These are phyloP conservation scores for Ceratocystis cubensis DNA, from an alignment of 2,329 filamentous ascomycete species.

Conservation along the genomic window DNA sequence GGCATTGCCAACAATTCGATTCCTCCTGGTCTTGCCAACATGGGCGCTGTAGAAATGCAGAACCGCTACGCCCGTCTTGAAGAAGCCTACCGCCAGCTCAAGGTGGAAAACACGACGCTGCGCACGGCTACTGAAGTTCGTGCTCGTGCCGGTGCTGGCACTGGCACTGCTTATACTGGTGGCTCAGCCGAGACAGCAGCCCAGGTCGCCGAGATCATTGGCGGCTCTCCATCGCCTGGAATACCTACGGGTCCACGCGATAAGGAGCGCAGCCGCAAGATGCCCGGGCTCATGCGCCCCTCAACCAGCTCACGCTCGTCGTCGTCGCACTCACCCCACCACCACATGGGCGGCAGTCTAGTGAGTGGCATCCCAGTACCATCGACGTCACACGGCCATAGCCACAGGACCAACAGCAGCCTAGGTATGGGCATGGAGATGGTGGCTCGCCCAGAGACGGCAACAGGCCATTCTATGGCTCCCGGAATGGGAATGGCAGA, in stretches of 20 bases:
- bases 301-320: slow-evolving; percentile 27
- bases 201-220: slow-evolving; percentile 21
- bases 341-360: slow-evolving; percentile 8
- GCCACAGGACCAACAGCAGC: slow-evolving; percentile 22
- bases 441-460: slow-evolving; percentile 19
- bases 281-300: slow-evolving; percentile 24
- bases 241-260: slow-evolving; percentile 44
- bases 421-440: slow-evolving; percentile 17
- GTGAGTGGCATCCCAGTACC: slow-evolving; percentile 15
- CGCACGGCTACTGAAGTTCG: slow-evolving; percentile 50
- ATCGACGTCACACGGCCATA: slow-evolving; percentile 17
- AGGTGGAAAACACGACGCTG: slow-evolving; percentile 57
- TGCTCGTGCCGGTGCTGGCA: slow-evolving; percentile 36
- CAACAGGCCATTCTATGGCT: slow-evolving; percentile 20
- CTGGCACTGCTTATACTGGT: slow-evolving; percentile 30
- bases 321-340: slow-evolving; percentile 21
- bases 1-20: slow-evolving; percentile 41
- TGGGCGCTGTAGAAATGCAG: slow-evolving; percentile 30
- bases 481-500: slow-evolving; percentile 22
- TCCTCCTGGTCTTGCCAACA: slow-evolving; percentile 26
- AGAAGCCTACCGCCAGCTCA: slow-evolving; percentile 49
- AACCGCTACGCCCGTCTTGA: slow-evolving; percentile 42
- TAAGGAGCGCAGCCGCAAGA: slow-evolving; percentile 29
- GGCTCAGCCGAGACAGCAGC: slow-evolving; percentile 27
- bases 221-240: slow-evolving; percentile 40